Evolutionary conservation across 1,284 basidiomycete species (phyloP).

Genomic region (Ganoderma sp.): DNA sequence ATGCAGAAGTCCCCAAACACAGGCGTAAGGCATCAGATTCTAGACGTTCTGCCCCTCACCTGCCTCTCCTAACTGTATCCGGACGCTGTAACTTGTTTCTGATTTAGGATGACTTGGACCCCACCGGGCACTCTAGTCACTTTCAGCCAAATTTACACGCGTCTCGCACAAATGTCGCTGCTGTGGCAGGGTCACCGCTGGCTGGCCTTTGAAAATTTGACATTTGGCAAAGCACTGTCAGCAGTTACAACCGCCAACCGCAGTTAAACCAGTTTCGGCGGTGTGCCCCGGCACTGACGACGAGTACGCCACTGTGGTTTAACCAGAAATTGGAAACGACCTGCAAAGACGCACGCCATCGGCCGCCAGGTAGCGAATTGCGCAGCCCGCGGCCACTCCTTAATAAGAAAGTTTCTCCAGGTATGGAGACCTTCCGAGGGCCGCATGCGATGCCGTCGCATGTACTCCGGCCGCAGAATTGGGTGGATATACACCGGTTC

Average conservation of each 20-base stretch:
- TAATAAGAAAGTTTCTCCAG: background rate
- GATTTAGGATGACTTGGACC: background rate
- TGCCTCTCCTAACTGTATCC: background rate
- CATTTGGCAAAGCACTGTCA: background rate
- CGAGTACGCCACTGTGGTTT: background rate
- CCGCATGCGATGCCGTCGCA: constrained; percentile 29
- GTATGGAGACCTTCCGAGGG: constrained; percentile 9
- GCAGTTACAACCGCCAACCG: background rate
- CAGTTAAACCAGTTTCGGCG: too few relatives aligned
- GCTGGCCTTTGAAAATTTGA: background rate
- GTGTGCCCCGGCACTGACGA: too few relatives aligned
- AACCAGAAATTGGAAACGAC: background rate
- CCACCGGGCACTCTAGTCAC: background rate
- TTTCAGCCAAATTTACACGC: background rate
- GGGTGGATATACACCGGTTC: background rate
- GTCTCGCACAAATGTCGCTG: background rate
- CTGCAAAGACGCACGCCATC: too few relatives aligned
- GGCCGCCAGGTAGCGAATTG: too few relatives aligned
- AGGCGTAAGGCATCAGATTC: background rate
- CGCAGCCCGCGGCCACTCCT: too few relatives aligned
- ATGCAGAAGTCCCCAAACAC: background rate
- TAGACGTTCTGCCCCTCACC: background rate
- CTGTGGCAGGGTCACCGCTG: too few relatives aligned
- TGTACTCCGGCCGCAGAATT: background rate
- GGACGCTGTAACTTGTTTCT: background rate